Evolutionary conservation across 345 rosid genomes (phyloP).

Genomic region (Clausena lansium): DNA sequence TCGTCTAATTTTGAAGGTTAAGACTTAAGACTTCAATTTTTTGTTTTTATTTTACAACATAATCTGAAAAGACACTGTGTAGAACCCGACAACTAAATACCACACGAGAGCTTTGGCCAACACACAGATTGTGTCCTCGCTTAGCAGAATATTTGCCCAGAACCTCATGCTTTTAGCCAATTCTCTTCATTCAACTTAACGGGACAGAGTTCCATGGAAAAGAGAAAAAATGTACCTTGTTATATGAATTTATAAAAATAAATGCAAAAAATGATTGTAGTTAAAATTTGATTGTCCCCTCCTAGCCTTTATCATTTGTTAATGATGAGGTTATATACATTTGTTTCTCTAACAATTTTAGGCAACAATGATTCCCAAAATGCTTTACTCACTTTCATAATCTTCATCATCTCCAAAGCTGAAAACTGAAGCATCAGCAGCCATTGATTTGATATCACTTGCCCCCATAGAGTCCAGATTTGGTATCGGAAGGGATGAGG

Average conservation of each 20-base stretch:
- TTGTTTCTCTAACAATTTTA: not conserved
- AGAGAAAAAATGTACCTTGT: not conserved
- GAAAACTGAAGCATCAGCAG: conserved; percentile 91
- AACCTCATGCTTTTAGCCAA: no score
- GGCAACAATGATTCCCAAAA: not conserved
- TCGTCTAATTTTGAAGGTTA: not conserved
- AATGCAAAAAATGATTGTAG: not conserved
- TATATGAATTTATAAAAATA: not conserved
- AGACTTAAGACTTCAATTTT: not conserved
- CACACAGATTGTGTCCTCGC: not conserved
- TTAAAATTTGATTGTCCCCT: not conserved
- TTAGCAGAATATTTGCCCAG: no score
- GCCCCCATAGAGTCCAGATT: conserved; percentile 25
- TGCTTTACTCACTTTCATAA: conserved; percentile 59
- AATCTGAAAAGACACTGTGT: not conserved
- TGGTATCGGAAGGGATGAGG: conserved; percentile 21
- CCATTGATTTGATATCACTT: conserved; percentile 74
- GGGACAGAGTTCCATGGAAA: no score
- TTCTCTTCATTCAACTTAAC: no score
- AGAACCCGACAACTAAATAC: not conserved
- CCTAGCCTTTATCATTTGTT: not conserved
- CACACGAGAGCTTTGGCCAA: not conserved
- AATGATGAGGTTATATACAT: not conserved
- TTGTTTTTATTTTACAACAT: not conserved
- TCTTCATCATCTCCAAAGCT: conserved; percentile 87